phyloP scores from a whole-genome alignment of 2,329 filamentous ascomycete genomes.

The Penicillium sp. region DNA sequence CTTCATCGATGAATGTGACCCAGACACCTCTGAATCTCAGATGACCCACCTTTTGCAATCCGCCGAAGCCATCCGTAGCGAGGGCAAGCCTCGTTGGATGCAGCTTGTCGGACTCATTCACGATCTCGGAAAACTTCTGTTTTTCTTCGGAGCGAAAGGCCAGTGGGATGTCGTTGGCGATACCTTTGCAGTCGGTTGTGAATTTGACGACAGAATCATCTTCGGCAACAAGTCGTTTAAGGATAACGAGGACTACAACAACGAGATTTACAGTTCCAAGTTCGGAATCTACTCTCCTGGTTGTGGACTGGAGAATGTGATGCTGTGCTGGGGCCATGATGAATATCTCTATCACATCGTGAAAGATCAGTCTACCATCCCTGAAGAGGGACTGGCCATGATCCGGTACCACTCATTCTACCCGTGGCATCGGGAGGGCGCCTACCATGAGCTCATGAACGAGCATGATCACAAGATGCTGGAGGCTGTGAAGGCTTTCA shows the following conservation, averaged over 20 bases:
- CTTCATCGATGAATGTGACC: slow-evolving; percentile 86
- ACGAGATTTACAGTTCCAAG: slow-evolving; percentile 73
- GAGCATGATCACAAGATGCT: slow-evolving; percentile 79
- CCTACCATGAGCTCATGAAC: slow-evolving; percentile 81
- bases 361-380: slow-evolving; percentile 77
- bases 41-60: slow-evolving; percentile 88
- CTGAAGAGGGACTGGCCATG: slow-evolving; percentile 83
- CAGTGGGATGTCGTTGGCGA: slow-evolving; percentile 90
- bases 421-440: slow-evolving; percentile 81
- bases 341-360: slow-evolving; percentile 71
- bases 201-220: slow-evolving; percentile 70
- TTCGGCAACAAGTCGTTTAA: slow-evolving; percentile 73
- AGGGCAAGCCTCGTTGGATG: slow-evolving; percentile 57
- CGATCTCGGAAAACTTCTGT: slow-evolving; percentile 49
- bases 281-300: slow-evolving; percentile 77
- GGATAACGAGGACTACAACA: slow-evolving; percentile 71
- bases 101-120: slow-evolving; percentile 50
- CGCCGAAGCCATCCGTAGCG: slow-evolving; percentile 83
- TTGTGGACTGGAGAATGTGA: slow-evolving; percentile 82
- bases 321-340: slow-evolving; percentile 77
- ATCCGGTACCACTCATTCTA: slow-evolving; percentile 94
- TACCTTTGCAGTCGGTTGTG: slow-evolving; percentile 50
- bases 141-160: slow-evolving; percentile 68
- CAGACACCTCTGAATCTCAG: slow-evolving; percentile 81
- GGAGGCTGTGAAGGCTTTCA: slow-evolving; percentile 79